Conservation (phyloP, 495 filamentous ascomycete species). For the Talaromyces thailandensis region DNA sequence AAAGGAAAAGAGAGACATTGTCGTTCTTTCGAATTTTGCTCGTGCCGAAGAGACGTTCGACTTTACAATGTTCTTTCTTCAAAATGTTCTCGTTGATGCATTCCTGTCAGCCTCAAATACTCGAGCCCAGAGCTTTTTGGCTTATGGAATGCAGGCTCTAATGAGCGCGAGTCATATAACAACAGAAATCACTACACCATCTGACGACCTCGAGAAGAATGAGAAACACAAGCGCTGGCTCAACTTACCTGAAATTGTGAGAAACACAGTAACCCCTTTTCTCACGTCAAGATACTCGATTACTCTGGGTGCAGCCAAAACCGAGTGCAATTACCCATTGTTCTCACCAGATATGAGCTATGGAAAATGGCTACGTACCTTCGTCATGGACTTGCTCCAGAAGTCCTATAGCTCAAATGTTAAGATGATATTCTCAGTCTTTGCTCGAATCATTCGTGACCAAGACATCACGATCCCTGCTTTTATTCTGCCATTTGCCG, state of each 20-base stretch:
- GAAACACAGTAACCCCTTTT: constrained; percentile 79
- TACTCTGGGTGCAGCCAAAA: constrained; percentile 41
- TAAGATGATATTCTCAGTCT: constrained; percentile 64
- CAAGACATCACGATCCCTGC: constrained; percentile 76
- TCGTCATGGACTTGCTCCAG: constrained; percentile 75
- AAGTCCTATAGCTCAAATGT: constrained; percentile 58
- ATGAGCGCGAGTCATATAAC: constrained; percentile 66
- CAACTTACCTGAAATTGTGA: constrained; percentile 59
- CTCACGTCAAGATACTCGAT: constrained; percentile 71
- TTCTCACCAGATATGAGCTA: constrained; percentile 57
- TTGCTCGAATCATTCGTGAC: constrained; percentile 69
- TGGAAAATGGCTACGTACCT: constrained; percentile 65
- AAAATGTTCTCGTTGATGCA: constrained; percentile 79
- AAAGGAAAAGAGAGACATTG: constrained; percentile 66
- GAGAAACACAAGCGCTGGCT: constrained; percentile 64
- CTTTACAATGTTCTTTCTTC: constrained; percentile 77
- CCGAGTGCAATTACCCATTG: constrained; percentile 62
- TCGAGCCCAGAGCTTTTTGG: constrained; percentile 78
- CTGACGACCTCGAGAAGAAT: constrained; percentile 41
- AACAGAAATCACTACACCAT: constrained; percentile 41
- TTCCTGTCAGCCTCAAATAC: constrained; percentile 85
- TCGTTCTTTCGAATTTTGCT: constrained; percentile 79
- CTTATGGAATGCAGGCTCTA: constrained; percentile 88
- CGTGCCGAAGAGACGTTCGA: constrained; percentile 70
- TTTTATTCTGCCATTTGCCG: constrained; percentile 79